Evolutionary conservation across 345 rosid species (phyloP).

Genomic region (Carallia brachiata): DNA sequence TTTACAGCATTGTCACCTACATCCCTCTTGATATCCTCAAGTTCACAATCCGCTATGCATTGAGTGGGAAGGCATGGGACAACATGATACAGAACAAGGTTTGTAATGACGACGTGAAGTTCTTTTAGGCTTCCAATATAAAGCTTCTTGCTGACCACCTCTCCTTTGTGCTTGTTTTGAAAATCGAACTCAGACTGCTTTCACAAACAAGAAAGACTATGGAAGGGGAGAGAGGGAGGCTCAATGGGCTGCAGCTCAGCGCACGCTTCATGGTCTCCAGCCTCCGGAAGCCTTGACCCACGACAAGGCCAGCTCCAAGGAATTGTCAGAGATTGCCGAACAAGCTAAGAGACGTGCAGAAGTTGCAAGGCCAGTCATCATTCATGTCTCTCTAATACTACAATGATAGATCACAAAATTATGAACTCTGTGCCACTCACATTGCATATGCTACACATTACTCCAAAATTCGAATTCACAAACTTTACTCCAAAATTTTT

Average conservation of each 20-base stretch:
- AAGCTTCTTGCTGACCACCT: not conserved
- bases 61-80: constrained; percentile 66
- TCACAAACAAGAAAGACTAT: constrained; percentile 72
- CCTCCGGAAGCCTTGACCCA: constrained; percentile 23
- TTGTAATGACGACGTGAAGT: not conserved
- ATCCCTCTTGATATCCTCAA: constrained; percentile 73
- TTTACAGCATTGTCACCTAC: constrained; percentile 55
- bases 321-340: constrained; percentile 61
- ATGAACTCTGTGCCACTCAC: too few relatives aligned
- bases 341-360: constrained; percentile 81
- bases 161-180: not conserved
- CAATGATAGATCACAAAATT: not conserved
- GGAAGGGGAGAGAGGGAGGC: constrained; percentile 77
- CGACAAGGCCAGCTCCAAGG: constrained; percentile 40
- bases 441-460: too few relatives aligned
- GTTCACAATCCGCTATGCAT: constrained; percentile 59
- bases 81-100: constrained; percentile 56
- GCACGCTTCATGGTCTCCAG: constrained; percentile 65
- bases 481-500: too few relatives aligned
- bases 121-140: not conserved
- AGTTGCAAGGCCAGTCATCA: constrained; percentile 53
- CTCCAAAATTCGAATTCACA: too few relatives aligned
- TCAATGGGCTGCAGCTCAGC: constrained; percentile 68
- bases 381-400: not conserved
- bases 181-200: constrained; percentile 49